A percentile compares a stretch with the other conserved stretches of the same genome.
These are phyloP conservation scores for Leucocoprinus sp. DNA, from an alignment of 768 basidiomycete species.

Conservation along the genomic window DNA sequence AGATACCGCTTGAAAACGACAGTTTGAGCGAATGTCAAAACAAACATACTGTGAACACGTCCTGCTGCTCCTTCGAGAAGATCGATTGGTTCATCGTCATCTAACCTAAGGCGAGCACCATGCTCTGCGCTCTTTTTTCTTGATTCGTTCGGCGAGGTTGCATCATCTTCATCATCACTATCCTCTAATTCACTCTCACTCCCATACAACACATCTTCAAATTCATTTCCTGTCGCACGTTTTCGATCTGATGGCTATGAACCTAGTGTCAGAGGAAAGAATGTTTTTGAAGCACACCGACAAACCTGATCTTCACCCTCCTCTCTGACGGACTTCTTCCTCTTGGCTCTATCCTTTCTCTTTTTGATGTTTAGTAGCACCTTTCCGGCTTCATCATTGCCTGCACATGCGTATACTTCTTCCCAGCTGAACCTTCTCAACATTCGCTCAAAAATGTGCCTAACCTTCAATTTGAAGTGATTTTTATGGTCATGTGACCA, in stretches of 20 bases:
- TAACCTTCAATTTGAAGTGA: slow-evolving; percentile 95
- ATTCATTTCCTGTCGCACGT: slow-evolving; percentile 71
- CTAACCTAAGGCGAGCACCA: slow-evolving; percentile 67
- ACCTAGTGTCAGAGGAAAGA: background rate
- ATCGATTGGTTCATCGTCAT: slow-evolving; percentile 94
- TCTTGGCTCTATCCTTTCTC: slow-evolving; percentile 87
- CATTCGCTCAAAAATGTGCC: slow-evolving; percentile 96
- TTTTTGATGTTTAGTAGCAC: slow-evolving; percentile 93
- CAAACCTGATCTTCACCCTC: slow-evolving; percentile 45
- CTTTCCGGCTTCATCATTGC: slow-evolving; percentile 77
- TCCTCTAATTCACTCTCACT: slow-evolving; percentile 87
- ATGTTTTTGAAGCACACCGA: background rate
- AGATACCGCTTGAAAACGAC: background rate
- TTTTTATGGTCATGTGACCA: slow-evolving; percentile 99
- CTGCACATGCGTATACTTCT: slow-evolving; percentile 65
- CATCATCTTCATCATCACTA: slow-evolving; percentile 54
- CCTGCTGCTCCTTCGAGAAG: slow-evolving; percentile 74
- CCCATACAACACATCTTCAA: slow-evolving; percentile 95
- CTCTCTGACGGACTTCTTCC: slow-evolving; percentile 61
- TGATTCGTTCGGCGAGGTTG: slow-evolving; percentile 19
- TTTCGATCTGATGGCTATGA: slow-evolving; percentile 35
- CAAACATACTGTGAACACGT: slow-evolving; percentile 56
- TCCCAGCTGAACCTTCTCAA: slow-evolving; percentile 86
- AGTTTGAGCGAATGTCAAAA: background rate
- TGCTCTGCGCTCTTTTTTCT: slow-evolving; percentile 25